These are phyloP conservation scores for Calocera viscosa DNA, from an alignment of 768 basidiomycete genomes.

Conservation along the genomic window DNA sequence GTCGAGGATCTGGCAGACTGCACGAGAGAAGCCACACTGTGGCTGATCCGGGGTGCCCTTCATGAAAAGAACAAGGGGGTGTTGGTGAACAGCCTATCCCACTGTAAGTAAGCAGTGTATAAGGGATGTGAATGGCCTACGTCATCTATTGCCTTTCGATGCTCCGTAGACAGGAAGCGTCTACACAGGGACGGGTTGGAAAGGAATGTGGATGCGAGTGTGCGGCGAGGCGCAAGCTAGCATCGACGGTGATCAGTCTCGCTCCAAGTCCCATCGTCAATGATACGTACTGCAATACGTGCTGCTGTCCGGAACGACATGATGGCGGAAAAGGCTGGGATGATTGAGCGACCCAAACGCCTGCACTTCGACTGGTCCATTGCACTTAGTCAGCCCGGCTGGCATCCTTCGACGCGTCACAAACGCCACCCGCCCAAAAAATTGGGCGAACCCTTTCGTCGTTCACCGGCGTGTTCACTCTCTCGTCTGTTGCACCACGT, in stretches of 20 bases:
- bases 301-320: slow-evolving; percentile 3
- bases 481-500: not conserved
- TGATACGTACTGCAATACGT: not conserved
- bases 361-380: not conserved
- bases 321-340: not conserved
- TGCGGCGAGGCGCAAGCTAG: not conserved
- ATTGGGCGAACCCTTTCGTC: not conserved
- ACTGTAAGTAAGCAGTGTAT: not conserved
- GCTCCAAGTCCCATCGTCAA: not conserved
- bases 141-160: not conserved
- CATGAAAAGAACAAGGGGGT: slow-evolving; percentile 93
- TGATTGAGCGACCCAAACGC: not conserved
- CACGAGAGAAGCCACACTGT: slow-evolving; percentile 92
- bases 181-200: not conserved
- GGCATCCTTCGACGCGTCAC: not conserved
- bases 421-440: not conserved
- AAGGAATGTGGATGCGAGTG: not conserved
- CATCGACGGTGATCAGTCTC: not conserved
- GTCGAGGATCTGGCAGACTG: slow-evolving; percentile 81
- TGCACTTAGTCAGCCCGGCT: not conserved
- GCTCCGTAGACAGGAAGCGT: not conserved
- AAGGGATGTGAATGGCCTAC: not conserved
- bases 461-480: not conserved
- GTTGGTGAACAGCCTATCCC: slow-evolving; percentile 47
- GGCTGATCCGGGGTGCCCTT: slow-evolving; percentile 82